Percentiles rank a stretch among this genome's conserved stretches.
Evolutionary conservation across 306 rosid species (phyloP).

Genomic region (Fragaria iinumae): DNA sequence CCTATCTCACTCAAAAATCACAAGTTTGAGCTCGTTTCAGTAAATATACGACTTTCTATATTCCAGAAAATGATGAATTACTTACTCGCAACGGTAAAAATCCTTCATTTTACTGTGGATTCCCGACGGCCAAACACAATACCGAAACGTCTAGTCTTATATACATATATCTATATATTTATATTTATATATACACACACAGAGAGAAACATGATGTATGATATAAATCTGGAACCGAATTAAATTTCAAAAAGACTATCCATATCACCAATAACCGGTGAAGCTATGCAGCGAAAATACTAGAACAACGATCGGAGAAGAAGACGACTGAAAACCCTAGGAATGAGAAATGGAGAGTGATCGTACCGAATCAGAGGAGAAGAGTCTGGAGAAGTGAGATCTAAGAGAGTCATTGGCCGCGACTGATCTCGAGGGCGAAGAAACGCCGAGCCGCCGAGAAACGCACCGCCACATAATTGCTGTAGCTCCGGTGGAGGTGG

Average conservation of each 20-base stretch:
- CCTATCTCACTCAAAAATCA: background rate
- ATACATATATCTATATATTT: no score
- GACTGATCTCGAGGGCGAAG: conserved; percentile 41
- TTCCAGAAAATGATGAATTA: background rate
- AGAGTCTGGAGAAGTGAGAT: conserved; percentile 70
- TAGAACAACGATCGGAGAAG: conserved; percentile 2
- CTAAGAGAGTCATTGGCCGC: conserved; percentile 40
- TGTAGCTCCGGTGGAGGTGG: background rate
- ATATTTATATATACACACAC: background rate
- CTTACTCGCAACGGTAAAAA: background rate
- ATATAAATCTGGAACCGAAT: background rate
- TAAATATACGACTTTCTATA: background rate
- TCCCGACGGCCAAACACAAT: no score
- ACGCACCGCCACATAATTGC: conserved; percentile 88
- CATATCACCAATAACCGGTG: background rate
- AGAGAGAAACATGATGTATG: background rate
- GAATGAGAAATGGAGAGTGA: conserved; percentile 1
- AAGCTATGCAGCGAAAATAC: background rate
- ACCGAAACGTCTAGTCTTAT: no score
- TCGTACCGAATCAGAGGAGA: conserved; percentile 61
- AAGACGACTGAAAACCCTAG: conserved; percentile 20
- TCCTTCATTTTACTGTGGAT: background rate
- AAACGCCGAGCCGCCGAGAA: conserved; percentile 64
- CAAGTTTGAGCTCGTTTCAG: conserved; percentile 1
- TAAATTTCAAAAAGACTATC: background rate